Percentiles rank a stretch among this genome's conserved stretches.
Conservation (phyloP, 768 basidiomycete genomes). For the Hygrophorus pudorinus region DNA sequence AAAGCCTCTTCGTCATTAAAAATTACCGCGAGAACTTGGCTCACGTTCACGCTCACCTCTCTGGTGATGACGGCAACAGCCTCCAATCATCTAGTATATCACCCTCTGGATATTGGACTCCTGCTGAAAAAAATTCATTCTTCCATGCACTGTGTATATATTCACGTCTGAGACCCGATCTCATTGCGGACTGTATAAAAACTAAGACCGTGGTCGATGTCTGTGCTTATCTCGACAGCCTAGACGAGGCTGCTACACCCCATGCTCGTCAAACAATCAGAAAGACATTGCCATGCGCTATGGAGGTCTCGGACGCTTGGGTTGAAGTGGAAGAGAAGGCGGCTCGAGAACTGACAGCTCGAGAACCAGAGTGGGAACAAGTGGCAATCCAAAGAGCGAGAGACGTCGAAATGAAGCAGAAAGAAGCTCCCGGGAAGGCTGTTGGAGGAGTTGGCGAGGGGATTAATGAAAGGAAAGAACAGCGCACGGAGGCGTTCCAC, state of each 20-base stretch:
- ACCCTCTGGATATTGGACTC: slow-evolving; percentile 48
- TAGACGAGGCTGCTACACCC: slow-evolving; percentile 29
- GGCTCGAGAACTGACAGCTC: slow-evolving; percentile 19
- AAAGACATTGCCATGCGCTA: slow-evolving; percentile 17
- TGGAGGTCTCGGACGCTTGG: slow-evolving; percentile 44
- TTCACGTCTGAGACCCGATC: slow-evolving; percentile 68
- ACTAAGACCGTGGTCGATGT: slow-evolving; percentile 64
- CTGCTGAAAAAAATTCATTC: slow-evolving; percentile 57
- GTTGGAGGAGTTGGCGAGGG: slow-evolving; percentile 12
- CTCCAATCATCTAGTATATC: slow-evolving; percentile 25
- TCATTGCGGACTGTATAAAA: slow-evolving; percentile 58
- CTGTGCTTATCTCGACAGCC: slow-evolving; percentile 48
- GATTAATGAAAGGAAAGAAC: slow-evolving; percentile 15
- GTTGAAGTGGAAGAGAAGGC: slow-evolving; percentile 36
- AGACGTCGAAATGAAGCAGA: too few species aligned
- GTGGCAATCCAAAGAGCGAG: slow-evolving; percentile 4
- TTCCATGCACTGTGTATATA: slow-evolving; percentile 59
- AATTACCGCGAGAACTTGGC: too few species aligned
- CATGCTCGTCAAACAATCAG: background rate
- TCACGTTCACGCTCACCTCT: background rate
- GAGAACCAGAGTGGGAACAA: slow-evolving; percentile 21
- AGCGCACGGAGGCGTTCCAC: slow-evolving; percentile 14
- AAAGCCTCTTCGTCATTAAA: too few species aligned
- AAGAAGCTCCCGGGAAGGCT: too few species aligned
- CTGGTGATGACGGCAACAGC: slow-evolving; percentile 19